Evolutionary conservation across 2,329 filamentous ascomycete species (phyloP), one percentile per base, ranked within the genome.

Genomic region (Trichoderma endophyticum): DNA sequence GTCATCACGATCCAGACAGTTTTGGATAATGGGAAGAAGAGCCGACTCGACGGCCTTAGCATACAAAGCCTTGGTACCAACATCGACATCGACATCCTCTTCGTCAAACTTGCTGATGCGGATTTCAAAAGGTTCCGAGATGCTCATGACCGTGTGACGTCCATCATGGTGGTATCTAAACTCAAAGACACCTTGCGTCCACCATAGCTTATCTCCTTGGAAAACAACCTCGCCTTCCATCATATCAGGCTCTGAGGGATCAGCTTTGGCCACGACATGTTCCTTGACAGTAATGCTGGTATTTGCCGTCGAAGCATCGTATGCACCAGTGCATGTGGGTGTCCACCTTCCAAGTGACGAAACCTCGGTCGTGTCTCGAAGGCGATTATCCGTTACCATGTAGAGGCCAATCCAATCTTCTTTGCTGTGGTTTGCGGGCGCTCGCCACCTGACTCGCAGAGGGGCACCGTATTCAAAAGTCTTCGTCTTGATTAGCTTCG

Each of bases 351-450:
- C 95, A 70, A 95, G 90, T 1, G 94, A 97, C 4, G 93, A 90
- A 11, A 98, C 89, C 67, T 93, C 91, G 2, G 96, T 97, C 15
- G 91, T 85, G 51, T 97, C 93, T 54, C 95, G 90, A 8, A 93
- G 96, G 7, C 90, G 89, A 79, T 98, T 99, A 82, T 98, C 95
- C 3, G 94, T 94, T 3, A 99, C 94, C 89, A 95, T 94, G 84
- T 98, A 99, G 6, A 99, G 86, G 4, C 95, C 95, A 68, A 99
- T 91, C 96, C 96, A 99, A 81, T 99, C 96, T 77, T 92, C 92
- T 80, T 92, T 94, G 83, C 91, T 91, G 82, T 98, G 96, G 75
- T 94, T 93, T 48, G 90, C 86, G 0, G 96, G 95, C 0, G 95
- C 96, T 32, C 89, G 93, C 96, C 96, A 99, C 76, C 89, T 93